Percentiles rank a stretch among this genome's conserved stretches.
These are phyloP conservation scores for Lodderomyces jiufengensis DNA, from an alignment of 1,139 yeast species.

Conservation along the genomic window DNA sequence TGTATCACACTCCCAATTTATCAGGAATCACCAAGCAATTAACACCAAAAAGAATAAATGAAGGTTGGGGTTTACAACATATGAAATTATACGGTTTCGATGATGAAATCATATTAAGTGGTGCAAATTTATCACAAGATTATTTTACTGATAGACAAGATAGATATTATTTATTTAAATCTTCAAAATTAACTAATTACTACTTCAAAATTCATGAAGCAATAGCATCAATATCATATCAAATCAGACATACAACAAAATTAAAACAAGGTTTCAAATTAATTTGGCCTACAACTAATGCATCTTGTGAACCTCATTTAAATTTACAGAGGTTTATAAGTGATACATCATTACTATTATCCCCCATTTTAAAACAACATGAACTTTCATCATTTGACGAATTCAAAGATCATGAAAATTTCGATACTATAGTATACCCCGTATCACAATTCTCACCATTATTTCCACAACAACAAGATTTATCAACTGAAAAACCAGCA, in stretches of 20 bases:
- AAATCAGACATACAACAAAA: constrained; percentile 39
- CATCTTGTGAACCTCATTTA: constrained; percentile 68
- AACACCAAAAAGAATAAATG: constrained; percentile 83
- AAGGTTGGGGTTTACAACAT: constrained; percentile 91
- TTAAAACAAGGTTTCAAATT: constrained; percentile 50
- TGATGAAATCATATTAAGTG: constrained; percentile 80
- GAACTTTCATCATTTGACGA: constrained; percentile 34
- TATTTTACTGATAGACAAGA: constrained; percentile 97
- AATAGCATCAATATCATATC: constrained; percentile 67
- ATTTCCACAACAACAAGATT: constrained; percentile 50
- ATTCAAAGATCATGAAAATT: constrained; percentile 20
- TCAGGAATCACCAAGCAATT: constrained; percentile 60
- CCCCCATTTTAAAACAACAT: constrained; percentile 52
- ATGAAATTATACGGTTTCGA: constrained; percentile 97
- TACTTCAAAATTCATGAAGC: constrained; percentile 67
- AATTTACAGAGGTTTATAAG: constrained; percentile 55
- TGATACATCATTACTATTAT: constrained; percentile 56
- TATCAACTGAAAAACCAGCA: constrained; percentile 78
- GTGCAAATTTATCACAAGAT: constrained; percentile 88
- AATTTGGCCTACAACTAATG: constrained; percentile 73
- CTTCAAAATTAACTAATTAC: constrained; percentile 60
- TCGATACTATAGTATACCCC: constrained; percentile 80
- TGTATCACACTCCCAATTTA: constrained; percentile 89
- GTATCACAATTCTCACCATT: constrained; percentile 89
- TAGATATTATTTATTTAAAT: constrained; percentile 73